phyloP scores from a whole-genome alignment of 2,329 filamentous ascomycete genomes.

The Xylaria sp. region DNA sequence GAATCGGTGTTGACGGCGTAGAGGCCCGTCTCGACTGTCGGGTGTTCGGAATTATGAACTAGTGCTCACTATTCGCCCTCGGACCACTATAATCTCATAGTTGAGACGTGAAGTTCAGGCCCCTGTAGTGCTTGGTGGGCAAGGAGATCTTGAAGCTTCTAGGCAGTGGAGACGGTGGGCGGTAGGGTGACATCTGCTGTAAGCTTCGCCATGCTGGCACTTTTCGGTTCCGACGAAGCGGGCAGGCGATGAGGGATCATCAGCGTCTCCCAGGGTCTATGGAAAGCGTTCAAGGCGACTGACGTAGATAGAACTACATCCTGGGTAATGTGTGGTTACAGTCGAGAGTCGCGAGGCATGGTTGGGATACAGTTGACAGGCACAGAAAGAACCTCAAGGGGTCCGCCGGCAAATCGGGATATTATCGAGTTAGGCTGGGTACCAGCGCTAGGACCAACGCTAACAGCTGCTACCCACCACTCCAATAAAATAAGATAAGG shows the following conservation, averaged over 20 bases:
- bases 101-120: not conserved
- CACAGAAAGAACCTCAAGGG: too few species aligned
- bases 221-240: not conserved
- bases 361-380: not conserved
- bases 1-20: too few species aligned
- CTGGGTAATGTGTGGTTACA: not conserved
- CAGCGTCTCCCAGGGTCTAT: not conserved
- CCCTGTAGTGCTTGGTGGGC: not conserved
- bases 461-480: too few species aligned
- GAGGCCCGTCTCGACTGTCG: too few species aligned
- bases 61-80: not conserved
- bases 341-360: not conserved
- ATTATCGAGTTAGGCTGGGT: too few species aligned
- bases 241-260: not conserved
- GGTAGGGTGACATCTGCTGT: not conserved
- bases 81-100: too few species aligned
- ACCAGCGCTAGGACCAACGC: too few species aligned
- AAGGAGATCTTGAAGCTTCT: not conserved
- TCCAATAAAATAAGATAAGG: conserved; percentile 15
- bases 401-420: too few species aligned
- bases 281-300: not conserved
- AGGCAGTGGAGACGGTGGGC: not conserved
- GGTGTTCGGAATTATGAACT: not conserved
- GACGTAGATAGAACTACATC: not conserved
- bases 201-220: too few species aligned